A percentile compares a stretch with the other conserved stretches of the same genome.
Evolutionary conservation across 208 protist species (phyloP).

Genomic region (Histomonas meleagridis): DNA sequence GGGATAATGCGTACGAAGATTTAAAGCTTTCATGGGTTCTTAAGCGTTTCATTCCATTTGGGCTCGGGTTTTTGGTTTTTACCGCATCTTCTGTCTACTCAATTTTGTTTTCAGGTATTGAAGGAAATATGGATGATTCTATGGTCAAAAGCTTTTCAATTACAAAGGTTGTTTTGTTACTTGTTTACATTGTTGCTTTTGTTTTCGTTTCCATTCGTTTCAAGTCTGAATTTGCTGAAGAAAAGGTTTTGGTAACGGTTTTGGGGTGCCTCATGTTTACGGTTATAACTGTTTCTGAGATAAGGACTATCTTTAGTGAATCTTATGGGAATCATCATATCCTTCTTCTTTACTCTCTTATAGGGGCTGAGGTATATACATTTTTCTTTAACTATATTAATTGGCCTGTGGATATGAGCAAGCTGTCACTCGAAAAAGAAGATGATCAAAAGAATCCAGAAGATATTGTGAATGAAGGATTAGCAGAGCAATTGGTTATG

Average conservation of each 20-base stretch:
- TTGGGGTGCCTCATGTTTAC: not conserved
- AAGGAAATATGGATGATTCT: not conserved
- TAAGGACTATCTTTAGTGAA: not conserved
- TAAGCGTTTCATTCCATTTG: not conserved
- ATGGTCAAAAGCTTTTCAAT: not conserved
- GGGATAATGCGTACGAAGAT: not conserved
- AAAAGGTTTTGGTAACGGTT: not conserved
- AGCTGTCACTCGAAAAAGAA: no score
- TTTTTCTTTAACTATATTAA: constrained; percentile 15
- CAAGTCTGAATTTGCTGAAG: not conserved
- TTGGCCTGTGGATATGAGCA: constrained; percentile 28
- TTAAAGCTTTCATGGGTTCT: not conserved
- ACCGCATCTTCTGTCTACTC: not conserved
- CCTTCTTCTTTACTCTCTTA: not conserved
- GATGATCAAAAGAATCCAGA: no score
- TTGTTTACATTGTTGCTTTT: not conserved
- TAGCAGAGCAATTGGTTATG: no score
- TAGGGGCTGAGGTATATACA: not conserved
- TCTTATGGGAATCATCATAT: not conserved
- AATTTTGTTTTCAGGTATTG: not conserved
- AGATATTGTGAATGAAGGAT: no score
- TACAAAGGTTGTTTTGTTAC: not conserved
- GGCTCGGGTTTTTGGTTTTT: not conserved
- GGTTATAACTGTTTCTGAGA: not conserved
- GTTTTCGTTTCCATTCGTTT: not conserved